A percentile compares a stretch with the other conserved stretches of the same genome.
phyloP scores from a whole-genome alignment of 176 grass and related monocot species.

The Zoysia japonica region DNA sequence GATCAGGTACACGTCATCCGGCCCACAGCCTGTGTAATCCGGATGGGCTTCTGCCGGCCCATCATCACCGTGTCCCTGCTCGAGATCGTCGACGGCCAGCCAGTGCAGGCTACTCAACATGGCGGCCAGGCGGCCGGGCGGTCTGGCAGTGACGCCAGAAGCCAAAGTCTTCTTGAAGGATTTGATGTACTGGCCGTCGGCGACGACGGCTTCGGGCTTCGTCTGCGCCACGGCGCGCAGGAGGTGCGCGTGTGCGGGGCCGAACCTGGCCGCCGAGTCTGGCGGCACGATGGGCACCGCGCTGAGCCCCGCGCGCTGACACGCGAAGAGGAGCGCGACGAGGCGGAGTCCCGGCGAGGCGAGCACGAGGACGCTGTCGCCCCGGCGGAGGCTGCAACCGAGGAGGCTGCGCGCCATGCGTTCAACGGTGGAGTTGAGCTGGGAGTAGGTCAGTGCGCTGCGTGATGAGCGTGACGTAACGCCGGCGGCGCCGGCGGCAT shows the following conservation, averaged over 20 bases:
- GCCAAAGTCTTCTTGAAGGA: neutral
- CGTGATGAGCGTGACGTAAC: neutral
- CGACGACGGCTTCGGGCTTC: constrained; percentile 41
- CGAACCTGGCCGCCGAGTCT: neutral
- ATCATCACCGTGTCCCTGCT: neutral
- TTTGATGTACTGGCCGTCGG: constrained; percentile 24
- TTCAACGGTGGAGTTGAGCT: constrained; percentile 40
- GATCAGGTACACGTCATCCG: constrained; percentile 43
- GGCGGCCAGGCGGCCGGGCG: neutral
- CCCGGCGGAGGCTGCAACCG: neutral
- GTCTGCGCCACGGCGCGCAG: constrained; percentile 51
- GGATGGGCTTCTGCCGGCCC: neutral
- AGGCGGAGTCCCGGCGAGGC: constrained; percentile 52
- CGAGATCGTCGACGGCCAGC: constrained; percentile 48
- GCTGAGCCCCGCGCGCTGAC: constrained; percentile 57
- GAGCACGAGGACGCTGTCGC: constrained; percentile 57
- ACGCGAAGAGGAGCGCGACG: constrained; percentile 61
- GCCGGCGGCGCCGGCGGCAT: neutral
- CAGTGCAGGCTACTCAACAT: constrained; percentile 28
- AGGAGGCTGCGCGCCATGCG: constrained; percentile 55
- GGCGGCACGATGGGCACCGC: constrained; percentile 57
- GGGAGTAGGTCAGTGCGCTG: constrained; percentile 44
- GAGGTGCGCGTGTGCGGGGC: constrained; percentile 40
- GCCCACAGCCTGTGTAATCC: constrained; percentile 26
- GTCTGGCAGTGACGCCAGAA: too few relatives aligned